phyloP scores from a whole-genome alignment of 148 eudicot species.

The Rheum nobile region DNA sequence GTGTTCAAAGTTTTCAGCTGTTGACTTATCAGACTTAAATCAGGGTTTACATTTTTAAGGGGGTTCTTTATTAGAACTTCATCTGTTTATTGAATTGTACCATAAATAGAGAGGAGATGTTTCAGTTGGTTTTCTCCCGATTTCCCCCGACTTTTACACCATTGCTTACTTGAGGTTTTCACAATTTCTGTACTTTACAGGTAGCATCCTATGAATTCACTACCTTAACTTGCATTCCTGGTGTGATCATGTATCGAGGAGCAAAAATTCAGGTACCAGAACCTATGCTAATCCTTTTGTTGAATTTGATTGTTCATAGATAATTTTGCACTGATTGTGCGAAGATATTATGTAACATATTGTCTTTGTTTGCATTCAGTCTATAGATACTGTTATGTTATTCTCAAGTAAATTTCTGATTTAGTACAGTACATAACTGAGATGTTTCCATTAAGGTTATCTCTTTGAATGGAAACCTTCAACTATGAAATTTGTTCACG shows the following conservation, averaged over 20 bases:
- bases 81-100: neutral
- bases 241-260: slow-evolving; percentile 90
- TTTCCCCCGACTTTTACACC: neutral
- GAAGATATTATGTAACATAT: neutral
- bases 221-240: slow-evolving; percentile 98
- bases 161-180: neutral
- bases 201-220: slow-evolving; percentile 99
- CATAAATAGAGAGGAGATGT: neutral
- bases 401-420: neutral
- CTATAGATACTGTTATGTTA: neutral
- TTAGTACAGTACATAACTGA: neutral
- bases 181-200: slow-evolving; percentile 22
- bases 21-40: neutral
- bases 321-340: neutral
- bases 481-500: neutral
- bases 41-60: neutral
- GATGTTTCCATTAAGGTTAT: neutral
- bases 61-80: neutral
- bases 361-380: neutral
- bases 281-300: neutral
- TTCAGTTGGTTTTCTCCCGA: neutral
- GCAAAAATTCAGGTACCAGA: slow-evolving; percentile 87
- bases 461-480: neutral
- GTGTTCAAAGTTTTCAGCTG: neutral
- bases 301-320: neutral